Evolutionary conservation across 2,329 filamentous ascomycete genomes (phyloP), one percentile per base, ranked within the genome.

Genomic region (Penicillium expansum): DNA sequence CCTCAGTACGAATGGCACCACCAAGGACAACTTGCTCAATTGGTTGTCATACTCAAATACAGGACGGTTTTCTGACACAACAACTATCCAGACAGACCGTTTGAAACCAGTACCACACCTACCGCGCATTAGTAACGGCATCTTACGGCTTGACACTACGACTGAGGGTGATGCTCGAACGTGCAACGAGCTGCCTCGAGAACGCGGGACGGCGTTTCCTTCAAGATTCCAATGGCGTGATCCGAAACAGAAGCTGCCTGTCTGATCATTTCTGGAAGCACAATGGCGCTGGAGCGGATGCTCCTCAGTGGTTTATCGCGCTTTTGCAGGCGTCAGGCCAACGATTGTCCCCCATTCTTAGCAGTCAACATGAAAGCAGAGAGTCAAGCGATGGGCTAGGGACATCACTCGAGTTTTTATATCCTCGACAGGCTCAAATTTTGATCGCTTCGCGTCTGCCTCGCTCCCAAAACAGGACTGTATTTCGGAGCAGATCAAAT

Each of bases 131-230:
- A 54, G 52, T 43, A 52, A 56, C 61, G 66, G 66, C 67, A 66
- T 57, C 62, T 53, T 62, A 43, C 63, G 64, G 66, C 63, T 66
- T 59, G 58, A 64, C 57, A 53, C 62, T 64, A 67, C 62, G 60
- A 60, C 65, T 59, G 63, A 62, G 71, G 74, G 78, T 74, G 70
- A 81, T 81, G 79, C 77, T 81, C 68, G 79, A 81, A 77, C 77
- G 79, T 69, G 75, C 78, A 64, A 73, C 76, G 58, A 73, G 77
- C 73, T 79, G 75, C 68, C 72, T 80, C 69, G 78, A 81, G 70
- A 77, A 72, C 72, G 78, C 77, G 67, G 76, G 77, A 66, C 73
- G 77, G 70, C 74, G 74, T 72, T 68, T 79, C 60, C 68, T 78
- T 59, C 73, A 72, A 61, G 72, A 75, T 60, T 64, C 74, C 52